Conservation (phyloP, 2,329 filamentous ascomycete genomes). For the Lecanicillium sp. region DNA sequence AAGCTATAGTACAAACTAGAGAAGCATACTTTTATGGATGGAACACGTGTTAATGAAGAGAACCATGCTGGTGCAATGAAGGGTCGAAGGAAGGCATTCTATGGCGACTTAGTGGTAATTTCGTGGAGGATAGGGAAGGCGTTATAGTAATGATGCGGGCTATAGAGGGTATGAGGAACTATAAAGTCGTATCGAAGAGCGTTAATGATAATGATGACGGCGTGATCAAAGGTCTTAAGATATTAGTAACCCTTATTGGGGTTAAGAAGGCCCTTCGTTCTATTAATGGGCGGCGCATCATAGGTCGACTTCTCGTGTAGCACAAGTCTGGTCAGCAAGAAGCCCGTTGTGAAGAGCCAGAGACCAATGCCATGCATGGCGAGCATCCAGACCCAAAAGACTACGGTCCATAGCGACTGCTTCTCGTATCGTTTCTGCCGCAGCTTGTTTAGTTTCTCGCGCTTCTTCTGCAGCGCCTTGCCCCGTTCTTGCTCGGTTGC, state of each 20-base stretch:
- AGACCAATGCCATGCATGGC: conserved; percentile 74
- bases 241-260: conserved; percentile 82
- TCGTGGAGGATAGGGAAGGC: conserved; percentile 83
- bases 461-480: conserved; percentile 38
- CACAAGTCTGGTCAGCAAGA: conserved; percentile 80
- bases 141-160: conserved; percentile 64
- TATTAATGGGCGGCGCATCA: conserved; percentile 58
- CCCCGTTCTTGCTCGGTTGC: conserved; percentile 28
- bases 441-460: conserved; percentile 40
- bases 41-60: background rate
- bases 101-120: conserved; percentile 64
- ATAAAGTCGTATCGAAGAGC: conserved; percentile 96
- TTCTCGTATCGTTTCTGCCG: conserved; percentile 45
- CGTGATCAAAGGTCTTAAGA: conserved; percentile 86
- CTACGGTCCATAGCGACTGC: conserved; percentile 53
- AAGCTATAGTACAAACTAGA: background rate
- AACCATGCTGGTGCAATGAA: conserved; percentile 63
- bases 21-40: background rate
- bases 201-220: conserved; percentile 85
- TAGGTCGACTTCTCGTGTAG: conserved; percentile 72
- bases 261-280: conserved; percentile 32
- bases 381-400: conserved; percentile 65
- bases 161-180: conserved; percentile 54
- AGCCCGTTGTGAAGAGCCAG: conserved; percentile 90
- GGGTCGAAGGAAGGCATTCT: conserved; percentile 81